A percentile compares a stretch with the other conserved stretches of the same genome.
These are phyloP conservation scores for Lignosus rhinocerotis DNA, from an alignment of 1,284 basidiomycete species.

Conservation along the genomic window DNA sequence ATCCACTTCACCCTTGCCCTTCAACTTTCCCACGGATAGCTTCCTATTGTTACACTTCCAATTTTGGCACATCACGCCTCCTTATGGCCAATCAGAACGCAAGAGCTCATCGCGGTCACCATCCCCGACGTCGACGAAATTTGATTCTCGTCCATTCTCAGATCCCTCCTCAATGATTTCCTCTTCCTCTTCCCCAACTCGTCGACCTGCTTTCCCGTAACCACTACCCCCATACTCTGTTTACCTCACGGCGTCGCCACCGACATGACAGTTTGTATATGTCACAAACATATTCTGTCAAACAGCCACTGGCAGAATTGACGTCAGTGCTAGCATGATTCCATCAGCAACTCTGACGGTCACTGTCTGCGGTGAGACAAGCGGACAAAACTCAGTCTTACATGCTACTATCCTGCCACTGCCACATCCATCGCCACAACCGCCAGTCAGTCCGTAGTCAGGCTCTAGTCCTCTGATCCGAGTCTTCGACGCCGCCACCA, in stretches of 20 bases:
- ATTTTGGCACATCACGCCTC: conserved; percentile 11
- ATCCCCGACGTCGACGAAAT: not conserved
- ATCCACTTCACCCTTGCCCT: conserved; percentile 7
- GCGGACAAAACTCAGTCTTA: not conserved
- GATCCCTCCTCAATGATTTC: no score
- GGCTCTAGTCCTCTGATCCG: not conserved
- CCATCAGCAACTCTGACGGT: conserved; percentile 13
- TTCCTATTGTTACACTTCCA: conserved; percentile 22
- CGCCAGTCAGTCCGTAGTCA: not conserved
- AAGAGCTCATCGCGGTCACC: conserved; percentile 4
- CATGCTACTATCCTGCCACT: not conserved
- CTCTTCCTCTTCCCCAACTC: conserved; percentile 5
- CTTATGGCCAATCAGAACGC: conserved; percentile 15
- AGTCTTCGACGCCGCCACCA: not conserved
- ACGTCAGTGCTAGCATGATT: conserved; percentile 2
- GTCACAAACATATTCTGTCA: not conserved
- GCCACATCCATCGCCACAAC: not conserved
- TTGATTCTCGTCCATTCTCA: conserved; percentile 1
- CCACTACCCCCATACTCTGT: not conserved
- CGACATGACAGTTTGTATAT: not conserved
- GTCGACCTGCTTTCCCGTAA: not conserved
- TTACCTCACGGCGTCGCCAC: not conserved
- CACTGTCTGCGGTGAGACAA: not conserved
- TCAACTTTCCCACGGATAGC: conserved; percentile 23
- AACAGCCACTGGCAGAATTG: not conserved